phyloP scores from a whole-genome alignment of 306 rosid genomes.

The Acacia confusa region DNA sequence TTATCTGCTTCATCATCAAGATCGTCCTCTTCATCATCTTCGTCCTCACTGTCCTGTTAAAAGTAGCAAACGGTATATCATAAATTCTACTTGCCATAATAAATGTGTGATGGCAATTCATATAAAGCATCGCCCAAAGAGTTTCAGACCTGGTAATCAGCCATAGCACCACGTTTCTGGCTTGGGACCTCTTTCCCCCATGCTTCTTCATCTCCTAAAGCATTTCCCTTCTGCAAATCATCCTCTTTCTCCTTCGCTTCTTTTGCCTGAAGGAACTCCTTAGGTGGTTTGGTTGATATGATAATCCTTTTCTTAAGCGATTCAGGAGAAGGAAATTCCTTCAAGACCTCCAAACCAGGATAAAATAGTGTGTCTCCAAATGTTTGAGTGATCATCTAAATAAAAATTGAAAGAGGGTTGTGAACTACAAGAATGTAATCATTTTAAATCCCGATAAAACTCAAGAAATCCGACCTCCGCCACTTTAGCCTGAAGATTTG shows the following conservation, averaged over 20 bases:
- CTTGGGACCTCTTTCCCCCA: slow-evolving; percentile 89
- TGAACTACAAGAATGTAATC: slow-evolving; percentile 28
- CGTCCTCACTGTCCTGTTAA: slow-evolving; percentile 49
- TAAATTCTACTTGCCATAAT: slow-evolving; percentile 19
- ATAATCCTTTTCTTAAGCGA: slow-evolving; percentile 77
- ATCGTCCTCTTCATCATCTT: slow-evolving; percentile 54
- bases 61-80: slow-evolving; percentile 18
- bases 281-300: slow-evolving; percentile 96
- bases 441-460: slow-evolving; percentile 21
- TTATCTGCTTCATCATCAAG: slow-evolving; percentile 50
- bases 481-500: slow-evolving; percentile 92
- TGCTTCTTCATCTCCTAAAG: slow-evolving; percentile 59
- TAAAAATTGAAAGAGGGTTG: slow-evolving; percentile 34
- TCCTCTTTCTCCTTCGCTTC: slow-evolving; percentile 54
- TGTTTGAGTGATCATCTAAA: slow-evolving; percentile 73
- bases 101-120: slow-evolving; percentile 24
- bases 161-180: slow-evolving; percentile 38
- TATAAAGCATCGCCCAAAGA: slow-evolving; percentile 2
- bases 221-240: slow-evolving; percentile 49
- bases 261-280: slow-evolving; percentile 80
- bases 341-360: slow-evolving; percentile 69
- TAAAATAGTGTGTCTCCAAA: slow-evolving; percentile 74
- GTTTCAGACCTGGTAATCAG: slow-evolving; percentile 63
- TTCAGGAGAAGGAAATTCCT: slow-evolving; percentile 93
- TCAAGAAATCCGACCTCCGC: slow-evolving; percentile 61